phyloP scores from a whole-genome alignment of 441 rosid species.

The Syzygium syzygioides region DNA sequence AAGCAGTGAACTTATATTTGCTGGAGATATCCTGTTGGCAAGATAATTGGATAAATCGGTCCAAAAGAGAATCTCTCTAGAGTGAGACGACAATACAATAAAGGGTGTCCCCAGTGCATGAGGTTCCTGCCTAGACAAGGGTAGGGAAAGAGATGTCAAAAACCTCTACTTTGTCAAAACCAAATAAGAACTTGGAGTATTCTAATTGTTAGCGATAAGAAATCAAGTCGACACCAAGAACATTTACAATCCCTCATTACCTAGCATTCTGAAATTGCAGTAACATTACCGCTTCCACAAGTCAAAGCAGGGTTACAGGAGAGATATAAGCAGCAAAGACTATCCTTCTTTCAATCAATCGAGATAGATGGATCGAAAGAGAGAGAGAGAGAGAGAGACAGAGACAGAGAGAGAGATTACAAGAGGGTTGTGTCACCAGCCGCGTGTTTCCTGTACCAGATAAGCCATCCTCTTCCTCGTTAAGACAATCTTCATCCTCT shows the following conservation, averaged over 20 bases:
- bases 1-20: background rate
- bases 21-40: background rate
- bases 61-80: background rate
- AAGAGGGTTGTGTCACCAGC: conserved; percentile 89
- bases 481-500: conserved; percentile 92
- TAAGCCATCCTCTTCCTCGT: conserved; percentile 91
- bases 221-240: background rate
- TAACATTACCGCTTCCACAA: background rate
- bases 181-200: background rate
- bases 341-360: background rate
- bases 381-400: background rate
- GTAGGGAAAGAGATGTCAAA: background rate
- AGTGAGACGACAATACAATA: background rate
- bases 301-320: background rate
- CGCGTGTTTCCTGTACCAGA: conserved; percentile 81
- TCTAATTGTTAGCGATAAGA: background rate
- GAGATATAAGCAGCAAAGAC: background rate
- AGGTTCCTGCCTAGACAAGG: background rate
- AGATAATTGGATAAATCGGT: background rate
- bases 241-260: background rate
- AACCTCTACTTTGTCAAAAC: background rate
- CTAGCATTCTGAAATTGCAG: background rate
- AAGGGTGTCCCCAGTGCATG: background rate
- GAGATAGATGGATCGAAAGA: no score
- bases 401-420: conserved; percentile 48